phyloP scores from a whole-genome alignment of 352 stramenopile genomes.

The Pythium periplocum region DNA sequence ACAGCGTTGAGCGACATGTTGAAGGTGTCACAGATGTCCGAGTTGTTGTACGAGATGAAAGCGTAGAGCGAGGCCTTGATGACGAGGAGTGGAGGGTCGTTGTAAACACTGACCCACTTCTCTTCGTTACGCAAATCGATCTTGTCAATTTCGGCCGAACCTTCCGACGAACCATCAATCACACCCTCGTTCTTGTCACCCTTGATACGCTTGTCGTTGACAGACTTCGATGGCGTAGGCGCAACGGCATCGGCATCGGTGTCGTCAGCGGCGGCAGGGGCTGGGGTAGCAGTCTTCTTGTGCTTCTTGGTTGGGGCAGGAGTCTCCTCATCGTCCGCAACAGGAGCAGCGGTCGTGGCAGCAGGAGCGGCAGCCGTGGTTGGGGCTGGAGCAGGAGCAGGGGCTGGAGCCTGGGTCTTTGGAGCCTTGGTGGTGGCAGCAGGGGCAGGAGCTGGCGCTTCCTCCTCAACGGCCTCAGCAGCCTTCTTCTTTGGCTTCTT shows the following conservation, averaged over 20 bases:
- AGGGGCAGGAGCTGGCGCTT: conserved; percentile 6
- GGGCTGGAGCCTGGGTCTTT: not conserved
- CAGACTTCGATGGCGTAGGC: not conserved
- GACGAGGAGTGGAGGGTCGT: conserved; percentile 68
- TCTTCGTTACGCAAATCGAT: conserved; percentile 71
- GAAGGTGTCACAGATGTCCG: conserved; percentile 75
- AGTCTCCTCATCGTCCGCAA: not conserved
- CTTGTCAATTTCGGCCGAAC: conserved; percentile 80
- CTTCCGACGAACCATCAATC: conserved; percentile 74
- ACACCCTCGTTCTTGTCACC: conserved; percentile 70
- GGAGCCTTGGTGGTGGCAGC: not conserved
- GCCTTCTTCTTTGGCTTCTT: conserved; percentile 18
- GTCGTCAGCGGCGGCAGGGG: not conserved
- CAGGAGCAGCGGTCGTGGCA: conserved; percentile 3
- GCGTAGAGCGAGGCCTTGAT: conserved; percentile 84
- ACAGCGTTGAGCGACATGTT: conserved; percentile 85
- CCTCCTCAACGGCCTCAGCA: conserved; percentile 5
- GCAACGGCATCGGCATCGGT: conserved; percentile 7
- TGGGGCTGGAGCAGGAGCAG: not conserved
- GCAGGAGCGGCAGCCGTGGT: not conserved
- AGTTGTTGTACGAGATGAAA: conserved; percentile 85
- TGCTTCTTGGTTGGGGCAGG: conserved; percentile 12
- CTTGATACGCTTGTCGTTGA: conserved; percentile 57
- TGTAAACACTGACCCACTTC: conserved; percentile 78
- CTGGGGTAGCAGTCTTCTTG: not conserved